phyloP scores from a whole-genome alignment of 345 rosid genomes.

The Mallotus nudiflorus region DNA sequence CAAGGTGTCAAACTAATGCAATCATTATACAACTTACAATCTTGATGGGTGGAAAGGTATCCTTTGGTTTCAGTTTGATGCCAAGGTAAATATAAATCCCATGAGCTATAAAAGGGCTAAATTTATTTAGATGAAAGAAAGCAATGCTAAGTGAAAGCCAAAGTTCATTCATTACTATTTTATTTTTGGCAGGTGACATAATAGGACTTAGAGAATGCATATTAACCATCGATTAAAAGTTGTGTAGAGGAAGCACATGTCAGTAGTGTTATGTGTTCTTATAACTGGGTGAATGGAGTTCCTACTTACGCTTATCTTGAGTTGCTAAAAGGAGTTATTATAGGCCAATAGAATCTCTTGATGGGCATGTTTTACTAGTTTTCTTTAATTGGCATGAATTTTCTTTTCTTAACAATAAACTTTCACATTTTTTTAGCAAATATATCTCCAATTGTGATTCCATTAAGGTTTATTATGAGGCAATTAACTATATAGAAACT shows the following conservation, averaged over 20 bases:
- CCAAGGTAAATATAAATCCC: too few species aligned
- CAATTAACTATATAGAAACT: conserved; percentile 11
- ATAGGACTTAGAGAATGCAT: conserved; percentile 81
- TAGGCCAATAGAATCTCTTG: conserved; percentile 26
- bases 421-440: neutral
- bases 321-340: conserved; percentile 49
- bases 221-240: conserved; percentile 64
- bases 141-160: too few species aligned
- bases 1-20: conserved; percentile 81
- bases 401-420: too few species aligned
- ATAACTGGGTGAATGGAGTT: conserved; percentile 81
- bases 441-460: conserved; percentile 28
- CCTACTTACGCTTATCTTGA: conserved; percentile 85
- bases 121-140: too few species aligned
- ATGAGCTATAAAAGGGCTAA: too few species aligned
- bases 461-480: conserved; percentile 12
- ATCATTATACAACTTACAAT: conserved; percentile 90
- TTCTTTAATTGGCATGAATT: neutral
- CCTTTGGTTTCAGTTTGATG: conserved; percentile 76
- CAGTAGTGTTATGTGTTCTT: conserved; percentile 91
- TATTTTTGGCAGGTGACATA: conserved; percentile 57
- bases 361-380: conserved; percentile 16
- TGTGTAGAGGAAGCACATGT: conserved; percentile 80
- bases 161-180: too few species aligned
- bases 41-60: conserved; percentile 83